Evolutionary conservation across 352 stramenopile species (phyloP).

Genomic region (Pythium biforme): DNA sequence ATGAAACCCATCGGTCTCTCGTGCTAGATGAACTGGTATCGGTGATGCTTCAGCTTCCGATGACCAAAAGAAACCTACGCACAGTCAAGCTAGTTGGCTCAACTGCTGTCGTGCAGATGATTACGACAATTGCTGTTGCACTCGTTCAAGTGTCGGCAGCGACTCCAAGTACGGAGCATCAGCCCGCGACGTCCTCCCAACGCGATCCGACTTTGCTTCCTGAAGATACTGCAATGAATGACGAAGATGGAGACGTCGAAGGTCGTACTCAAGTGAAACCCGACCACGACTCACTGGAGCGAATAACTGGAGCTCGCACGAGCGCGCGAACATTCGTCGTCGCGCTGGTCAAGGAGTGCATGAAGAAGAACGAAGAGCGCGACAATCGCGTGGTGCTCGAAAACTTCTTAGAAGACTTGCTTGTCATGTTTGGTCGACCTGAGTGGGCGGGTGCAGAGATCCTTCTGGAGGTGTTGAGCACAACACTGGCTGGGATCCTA

Average conservation of each 20-base stretch:
- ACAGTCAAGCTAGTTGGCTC: constrained; percentile 67
- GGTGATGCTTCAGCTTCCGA: constrained; percentile 79
- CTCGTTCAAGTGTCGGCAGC: constrained; percentile 36
- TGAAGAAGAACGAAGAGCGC: constrained; percentile 81
- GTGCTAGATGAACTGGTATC: constrained; percentile 70
- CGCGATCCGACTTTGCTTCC: constrained; percentile 27
- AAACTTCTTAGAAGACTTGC: constrained; percentile 82
- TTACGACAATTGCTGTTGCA: constrained; percentile 63
- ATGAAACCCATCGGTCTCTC: constrained; percentile 54
- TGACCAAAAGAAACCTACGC: constrained; percentile 62
- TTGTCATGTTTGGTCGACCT: constrained; percentile 76
- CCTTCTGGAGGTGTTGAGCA: constrained; percentile 67
- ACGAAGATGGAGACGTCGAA: constrained; percentile 11
- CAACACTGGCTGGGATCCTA: constrained; percentile 64
- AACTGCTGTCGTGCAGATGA: constrained; percentile 53
- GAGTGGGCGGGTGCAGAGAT: constrained; percentile 78
- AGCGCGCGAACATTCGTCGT: constrained; percentile 46
- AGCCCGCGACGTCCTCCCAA: not conserved
- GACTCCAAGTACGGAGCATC: not conserved
- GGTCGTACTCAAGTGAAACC: constrained; percentile 12
- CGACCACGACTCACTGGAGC: constrained; percentile 26
- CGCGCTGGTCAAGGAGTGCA: constrained; percentile 62
- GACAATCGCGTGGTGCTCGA: constrained; percentile 76
- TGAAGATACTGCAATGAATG: constrained; percentile 25
- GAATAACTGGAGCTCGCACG: constrained; percentile 23